Percentiles rank a stretch among this genome's conserved stretches.
phyloP scores from a whole-genome alignment of 2,329 filamentous ascomycete genomes.

The Xylaria sp. region DNA sequence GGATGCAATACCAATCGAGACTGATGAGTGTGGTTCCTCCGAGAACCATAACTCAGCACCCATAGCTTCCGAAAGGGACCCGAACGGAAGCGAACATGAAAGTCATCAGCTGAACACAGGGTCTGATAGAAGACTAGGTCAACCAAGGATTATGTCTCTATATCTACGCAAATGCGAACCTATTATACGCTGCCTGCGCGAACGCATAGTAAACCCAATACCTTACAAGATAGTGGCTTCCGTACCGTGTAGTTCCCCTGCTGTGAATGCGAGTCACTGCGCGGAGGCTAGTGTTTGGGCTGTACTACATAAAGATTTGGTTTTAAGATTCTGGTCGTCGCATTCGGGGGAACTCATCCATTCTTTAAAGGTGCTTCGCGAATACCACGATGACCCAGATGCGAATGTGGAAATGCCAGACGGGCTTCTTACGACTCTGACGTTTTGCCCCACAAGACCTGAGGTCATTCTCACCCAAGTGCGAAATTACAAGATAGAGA shows the following conservation, averaged over 20 bases:
- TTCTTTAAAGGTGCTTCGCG: not conserved
- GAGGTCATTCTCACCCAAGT: not conserved
- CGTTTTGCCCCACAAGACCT: not conserved
- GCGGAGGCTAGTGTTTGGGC: not conserved
- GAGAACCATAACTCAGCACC: no score
- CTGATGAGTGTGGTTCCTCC: no score
- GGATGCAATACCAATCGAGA: no score
- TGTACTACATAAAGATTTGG: not conserved
- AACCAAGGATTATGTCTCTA: not conserved
- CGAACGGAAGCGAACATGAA: not conserved
- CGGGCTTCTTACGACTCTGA: not conserved
- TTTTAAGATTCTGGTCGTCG: slow-evolving; percentile 2
- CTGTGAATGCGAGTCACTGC: not conserved
- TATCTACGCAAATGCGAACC: not conserved
- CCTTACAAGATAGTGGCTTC: not conserved
- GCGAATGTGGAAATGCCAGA: no score
- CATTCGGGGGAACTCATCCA: not conserved
- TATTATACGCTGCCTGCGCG: not conserved
- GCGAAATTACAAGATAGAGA: not conserved
- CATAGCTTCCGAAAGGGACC: not conserved
- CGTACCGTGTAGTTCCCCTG: not conserved
- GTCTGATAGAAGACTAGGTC: no score
- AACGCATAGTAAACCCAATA: not conserved
- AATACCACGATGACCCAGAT: not conserved
- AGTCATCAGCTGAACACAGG: no score